Percentiles rank a stretch among this genome's conserved stretches.
Evolutionary conservation across 331 rosid genomes (phyloP).

Genomic region (Pyracantha coccinea): DNA sequence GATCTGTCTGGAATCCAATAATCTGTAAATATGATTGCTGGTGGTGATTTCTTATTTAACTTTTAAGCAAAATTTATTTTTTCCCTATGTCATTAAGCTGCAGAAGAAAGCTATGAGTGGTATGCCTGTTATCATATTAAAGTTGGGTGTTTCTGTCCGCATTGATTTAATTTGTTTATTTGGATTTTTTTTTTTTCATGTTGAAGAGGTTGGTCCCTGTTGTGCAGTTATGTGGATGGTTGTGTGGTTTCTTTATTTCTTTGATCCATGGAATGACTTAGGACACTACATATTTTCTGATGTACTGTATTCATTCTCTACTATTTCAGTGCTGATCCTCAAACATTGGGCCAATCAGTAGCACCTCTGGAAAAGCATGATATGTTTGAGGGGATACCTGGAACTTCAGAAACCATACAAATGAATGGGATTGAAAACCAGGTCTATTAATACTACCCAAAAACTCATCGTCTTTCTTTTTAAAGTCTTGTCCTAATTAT

Average conservation of each 20-base stretch:
- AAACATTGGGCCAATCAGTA: conserved; percentile 21
- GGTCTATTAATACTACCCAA: conserved; percentile 15
- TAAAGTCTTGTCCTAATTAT: neutral
- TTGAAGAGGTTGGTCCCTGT: conserved; percentile 1
- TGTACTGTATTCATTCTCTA: neutral
- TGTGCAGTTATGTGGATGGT: neutral
- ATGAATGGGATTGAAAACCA: conserved; percentile 30
- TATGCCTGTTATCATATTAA: neutral
- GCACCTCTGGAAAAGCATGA: conserved; percentile 34
- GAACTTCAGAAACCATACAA: conserved; percentile 26
- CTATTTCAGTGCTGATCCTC: conserved; percentile 35
- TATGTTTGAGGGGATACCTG: conserved; percentile 36
- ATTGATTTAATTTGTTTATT: neutral
- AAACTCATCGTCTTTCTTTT: neutral
- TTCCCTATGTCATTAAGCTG: neutral
- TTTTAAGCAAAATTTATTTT: neutral
- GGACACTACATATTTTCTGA: conserved; percentile 7
- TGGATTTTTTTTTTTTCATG: neutral
- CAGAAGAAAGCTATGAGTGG: neutral
- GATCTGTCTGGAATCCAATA: neutral
- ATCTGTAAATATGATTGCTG: neutral
- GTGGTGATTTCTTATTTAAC: neutral
- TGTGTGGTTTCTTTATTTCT: neutral
- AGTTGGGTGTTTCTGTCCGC: neutral
- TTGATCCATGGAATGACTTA: conserved; percentile 1